Evolutionary conservation across 2,329 filamentous ascomycete species (phyloP).

Genomic region (Blumeria graminis): DNA sequence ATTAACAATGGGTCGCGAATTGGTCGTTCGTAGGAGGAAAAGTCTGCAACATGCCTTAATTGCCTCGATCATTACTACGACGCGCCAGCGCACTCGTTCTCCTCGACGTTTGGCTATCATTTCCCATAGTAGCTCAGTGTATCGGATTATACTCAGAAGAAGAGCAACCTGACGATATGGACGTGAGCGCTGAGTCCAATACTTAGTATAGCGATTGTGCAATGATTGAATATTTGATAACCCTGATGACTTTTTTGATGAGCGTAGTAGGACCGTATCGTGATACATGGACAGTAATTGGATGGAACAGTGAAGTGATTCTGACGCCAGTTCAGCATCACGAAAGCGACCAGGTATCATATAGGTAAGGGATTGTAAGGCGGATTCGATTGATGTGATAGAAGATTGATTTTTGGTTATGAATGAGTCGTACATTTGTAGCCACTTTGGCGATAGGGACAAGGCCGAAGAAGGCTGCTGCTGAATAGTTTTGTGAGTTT

Average conservation of each 20-base stretch:
- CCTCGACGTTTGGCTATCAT: slow-evolving; percentile 81
- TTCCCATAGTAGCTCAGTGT: slow-evolving; percentile 89
- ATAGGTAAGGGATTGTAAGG: slow-evolving; percentile 77
- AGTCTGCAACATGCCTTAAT: slow-evolving; percentile 71
- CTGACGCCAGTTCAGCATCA: slow-evolving; percentile 85
- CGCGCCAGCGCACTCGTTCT: slow-evolving; percentile 64
- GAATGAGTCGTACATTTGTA: slow-evolving; percentile 61
- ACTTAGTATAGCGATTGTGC: slow-evolving; percentile 41
- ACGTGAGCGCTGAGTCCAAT: slow-evolving; percentile 36
- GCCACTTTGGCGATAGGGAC: slow-evolving; percentile 33
- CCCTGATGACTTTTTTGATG: slow-evolving; percentile 31
- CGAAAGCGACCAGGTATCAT: slow-evolving; percentile 80
- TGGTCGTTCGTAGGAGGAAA: slow-evolving; percentile 58
- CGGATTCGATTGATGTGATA: slow-evolving; percentile 86
- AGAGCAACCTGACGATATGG: slow-evolving; percentile 65
- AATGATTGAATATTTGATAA: slow-evolving; percentile 24
- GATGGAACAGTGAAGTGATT: slow-evolving; percentile 71
- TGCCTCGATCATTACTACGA: slow-evolving; percentile 63
- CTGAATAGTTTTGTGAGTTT: too few relatives aligned
- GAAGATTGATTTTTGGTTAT: slow-evolving; percentile 87
- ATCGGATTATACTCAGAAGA: slow-evolving; percentile 70
- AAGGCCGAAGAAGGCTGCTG: too few relatives aligned
- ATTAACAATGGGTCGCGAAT: slow-evolving; percentile 57
- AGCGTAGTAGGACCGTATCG: slow-evolving; percentile 56
- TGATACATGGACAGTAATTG: slow-evolving; percentile 84